Evolutionary conservation across 2,329 filamentous ascomycete species (phyloP).

Genomic region (Mariannaea elegans): DNA sequence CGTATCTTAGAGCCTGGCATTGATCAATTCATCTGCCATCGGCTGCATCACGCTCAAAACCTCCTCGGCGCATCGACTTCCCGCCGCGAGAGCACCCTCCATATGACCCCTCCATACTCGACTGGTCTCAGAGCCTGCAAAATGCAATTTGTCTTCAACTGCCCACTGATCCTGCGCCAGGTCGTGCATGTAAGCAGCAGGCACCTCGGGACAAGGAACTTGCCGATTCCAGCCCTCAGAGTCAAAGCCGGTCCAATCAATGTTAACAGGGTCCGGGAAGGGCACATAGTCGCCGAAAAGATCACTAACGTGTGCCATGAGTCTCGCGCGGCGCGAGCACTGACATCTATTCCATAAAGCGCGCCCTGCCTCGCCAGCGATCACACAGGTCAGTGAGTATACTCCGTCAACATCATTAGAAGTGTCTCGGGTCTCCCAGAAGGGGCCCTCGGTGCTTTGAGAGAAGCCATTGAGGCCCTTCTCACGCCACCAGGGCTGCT

Average conservation of each 20-base stretch:
- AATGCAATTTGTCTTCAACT: conserved; percentile 30
- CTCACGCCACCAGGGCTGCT: conserved; percentile 36
- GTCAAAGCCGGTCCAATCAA: conserved; percentile 17
- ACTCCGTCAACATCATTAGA: conserved; percentile 21
- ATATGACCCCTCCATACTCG: conserved; percentile 33
- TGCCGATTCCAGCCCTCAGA: conserved; percentile 2
- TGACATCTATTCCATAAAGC: conserved; percentile 24
- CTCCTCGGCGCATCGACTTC: conserved; percentile 28
- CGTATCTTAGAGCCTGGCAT: conserved; percentile 13
- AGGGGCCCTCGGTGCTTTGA: conserved; percentile 23
- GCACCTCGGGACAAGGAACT: conserved; percentile 24
- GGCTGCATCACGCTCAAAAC: conserved; percentile 12
- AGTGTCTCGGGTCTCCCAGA: conserved; percentile 28
- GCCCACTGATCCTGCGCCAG: conserved; percentile 30
- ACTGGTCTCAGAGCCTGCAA: conserved; percentile 33
- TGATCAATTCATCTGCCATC: conserved; percentile 6
- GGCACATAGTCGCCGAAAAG: conserved; percentile 9
- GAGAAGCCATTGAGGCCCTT: conserved; percentile 29
- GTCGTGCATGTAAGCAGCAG: conserved; percentile 12
- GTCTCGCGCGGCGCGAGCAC: conserved; percentile 10
- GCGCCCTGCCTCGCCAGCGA: conserved; percentile 28
- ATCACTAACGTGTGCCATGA: conserved; percentile 3
- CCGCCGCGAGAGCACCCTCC: conserved; percentile 34
- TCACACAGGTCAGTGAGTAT: conserved; percentile 29
- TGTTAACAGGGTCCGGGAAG: conserved; percentile 21